Evolutionary conservation across 805 yeast species (phyloP), one percentile per base, ranked within the genome.

Genomic region (Suhomyces vadensis): DNA sequence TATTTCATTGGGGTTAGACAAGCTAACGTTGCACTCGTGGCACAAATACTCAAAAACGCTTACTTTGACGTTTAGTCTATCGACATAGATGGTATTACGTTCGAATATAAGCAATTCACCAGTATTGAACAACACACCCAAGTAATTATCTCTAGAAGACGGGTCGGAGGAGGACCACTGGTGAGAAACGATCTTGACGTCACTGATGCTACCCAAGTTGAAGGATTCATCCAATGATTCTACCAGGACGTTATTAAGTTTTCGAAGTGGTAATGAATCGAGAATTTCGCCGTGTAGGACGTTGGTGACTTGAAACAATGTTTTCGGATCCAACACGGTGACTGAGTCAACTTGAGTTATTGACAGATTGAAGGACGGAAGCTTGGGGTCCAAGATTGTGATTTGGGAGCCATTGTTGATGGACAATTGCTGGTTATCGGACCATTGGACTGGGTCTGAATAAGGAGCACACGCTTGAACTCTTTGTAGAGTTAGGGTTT

Each of bases 101-200:
- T 57, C 56, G 14, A 70, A 48, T 4, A 70, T 44, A 27, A 70
- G 41, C 10, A 70, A 52, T 42, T 71, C 77, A 0, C 72, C 71
- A 1, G 74, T 60, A 43, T 65, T 70, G 40, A 61, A 60, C 22
- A 71, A 49, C 1, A 67, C 65, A 0, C 67, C 74, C 33, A 71
- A 51, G 33, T 48, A 51, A 38, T 65, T 57, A 36, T 64, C 64
- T 31, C 63, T 57, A 3, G 61, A 51, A n/a, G 49, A 38, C 1
- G 51, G 47, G 24, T 53, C 49, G 2, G 53, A 42, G 2, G 63
- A 55, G 3, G 70, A 56, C 74, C 75, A 69, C 39, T 54, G 54
- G 46, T 69, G 74, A 21, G 56, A 50, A 6, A 61, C 57, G n/a
- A 70, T 64, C 14, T 47, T 31, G 1, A 71, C 65, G 19, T 70